These are phyloP conservation scores for Rhynchosporium secalis DNA, from an alignment of 2,329 filamentous ascomycete species.

Conservation along the genomic window DNA sequence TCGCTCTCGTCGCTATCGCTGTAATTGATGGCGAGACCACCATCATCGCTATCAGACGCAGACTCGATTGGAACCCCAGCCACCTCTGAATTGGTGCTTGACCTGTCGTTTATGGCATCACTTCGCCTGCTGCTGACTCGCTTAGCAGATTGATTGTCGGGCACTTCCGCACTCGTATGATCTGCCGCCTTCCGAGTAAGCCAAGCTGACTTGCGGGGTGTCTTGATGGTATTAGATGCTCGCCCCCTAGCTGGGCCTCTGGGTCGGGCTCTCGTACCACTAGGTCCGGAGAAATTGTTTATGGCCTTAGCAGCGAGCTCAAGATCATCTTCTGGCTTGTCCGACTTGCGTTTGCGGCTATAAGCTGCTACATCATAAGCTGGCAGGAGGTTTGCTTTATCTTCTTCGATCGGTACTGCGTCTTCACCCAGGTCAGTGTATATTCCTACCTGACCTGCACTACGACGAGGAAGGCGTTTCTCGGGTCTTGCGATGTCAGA, in stretches of 20 bases:
- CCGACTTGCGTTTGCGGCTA: slow-evolving; percentile 9
- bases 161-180: slow-evolving; percentile 17
- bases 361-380: slow-evolving; percentile 8
- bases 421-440: slow-evolving; percentile 35
- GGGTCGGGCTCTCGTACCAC: slow-evolving; percentile 13
- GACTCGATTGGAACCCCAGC: slow-evolving; percentile 20
- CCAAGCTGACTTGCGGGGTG: slow-evolving; percentile 34
- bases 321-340: slow-evolving; percentile 18
- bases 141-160: slow-evolving; percentile 14
- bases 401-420: slow-evolving; percentile 30
- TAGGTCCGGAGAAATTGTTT: slow-evolving; percentile 25
- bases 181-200: slow-evolving; percentile 33
- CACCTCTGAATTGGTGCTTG: slow-evolving; percentile 12
- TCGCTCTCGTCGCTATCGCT: slow-evolving; percentile 25
- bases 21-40: slow-evolving; percentile 10
- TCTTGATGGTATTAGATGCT: slow-evolving; percentile 26
- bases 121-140: slow-evolving; percentile 14
- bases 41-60: slow-evolving; percentile 18
- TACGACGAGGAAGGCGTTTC: slow-evolving; percentile 29
- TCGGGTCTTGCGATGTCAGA: slow-evolving; percentile 12
- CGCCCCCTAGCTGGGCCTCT: slow-evolving; percentile 21
- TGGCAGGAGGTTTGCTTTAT: slow-evolving; percentile 25
- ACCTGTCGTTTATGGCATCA: neutral
- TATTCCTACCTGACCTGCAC: slow-evolving; percentile 25
- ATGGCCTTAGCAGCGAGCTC: slow-evolving; percentile 33